A percentile compares a stretch with the other conserved stretches of the same genome.
phyloP scores from a whole-genome alignment of 1,284 basidiomycete genomes.

The Phaffia rhodozyma region DNA sequence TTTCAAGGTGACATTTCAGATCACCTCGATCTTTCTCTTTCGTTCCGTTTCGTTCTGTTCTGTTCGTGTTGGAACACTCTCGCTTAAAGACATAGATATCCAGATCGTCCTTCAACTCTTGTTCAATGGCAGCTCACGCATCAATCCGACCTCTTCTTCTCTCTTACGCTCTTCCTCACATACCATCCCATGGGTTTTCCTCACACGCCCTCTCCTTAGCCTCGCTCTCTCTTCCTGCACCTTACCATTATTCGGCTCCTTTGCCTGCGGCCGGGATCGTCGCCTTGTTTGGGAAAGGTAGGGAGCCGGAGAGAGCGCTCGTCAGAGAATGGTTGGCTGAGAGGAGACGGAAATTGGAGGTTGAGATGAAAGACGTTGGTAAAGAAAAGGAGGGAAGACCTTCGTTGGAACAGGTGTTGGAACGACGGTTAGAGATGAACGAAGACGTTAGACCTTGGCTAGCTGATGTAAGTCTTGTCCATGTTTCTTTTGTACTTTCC shows the following conservation, averaged over 20 bases:
- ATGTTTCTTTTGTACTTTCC: too few species aligned
- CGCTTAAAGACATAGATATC: too few species aligned
- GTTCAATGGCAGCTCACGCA: constrained; percentile 8
- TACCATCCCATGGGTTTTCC: constrained; percentile 56
- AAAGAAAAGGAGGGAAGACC: constrained; percentile 1
- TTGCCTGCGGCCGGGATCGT: constrained; percentile 57
- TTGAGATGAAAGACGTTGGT: too few species aligned
- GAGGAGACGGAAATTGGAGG: constrained; percentile 45
- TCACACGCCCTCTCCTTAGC: constrained; percentile 54
- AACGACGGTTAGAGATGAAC: constrained; percentile 48
- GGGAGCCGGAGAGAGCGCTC: constrained; percentile 50
- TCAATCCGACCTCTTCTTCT: constrained; percentile 14
- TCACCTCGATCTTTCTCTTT: too few species aligned
- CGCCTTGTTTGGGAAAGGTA: constrained; percentile 56
- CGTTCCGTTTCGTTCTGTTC: too few species aligned
- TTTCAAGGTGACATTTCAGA: too few species aligned
- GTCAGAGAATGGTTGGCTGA: constrained; percentile 57
- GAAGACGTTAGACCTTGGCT: constrained; percentile 49
- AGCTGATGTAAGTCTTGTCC: constrained; percentile 45
- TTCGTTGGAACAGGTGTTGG: constrained; percentile 40
- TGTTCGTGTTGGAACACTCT: too few species aligned
- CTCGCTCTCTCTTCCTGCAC: constrained; percentile 44
- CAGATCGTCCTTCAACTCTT: too few species aligned
- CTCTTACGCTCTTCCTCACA: constrained; percentile 46
- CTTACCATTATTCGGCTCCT: constrained; percentile 41